Evolutionary conservation across 495 filamentous ascomycete genomes (phyloP).

Genomic region (Lepraria neglecta): DNA sequence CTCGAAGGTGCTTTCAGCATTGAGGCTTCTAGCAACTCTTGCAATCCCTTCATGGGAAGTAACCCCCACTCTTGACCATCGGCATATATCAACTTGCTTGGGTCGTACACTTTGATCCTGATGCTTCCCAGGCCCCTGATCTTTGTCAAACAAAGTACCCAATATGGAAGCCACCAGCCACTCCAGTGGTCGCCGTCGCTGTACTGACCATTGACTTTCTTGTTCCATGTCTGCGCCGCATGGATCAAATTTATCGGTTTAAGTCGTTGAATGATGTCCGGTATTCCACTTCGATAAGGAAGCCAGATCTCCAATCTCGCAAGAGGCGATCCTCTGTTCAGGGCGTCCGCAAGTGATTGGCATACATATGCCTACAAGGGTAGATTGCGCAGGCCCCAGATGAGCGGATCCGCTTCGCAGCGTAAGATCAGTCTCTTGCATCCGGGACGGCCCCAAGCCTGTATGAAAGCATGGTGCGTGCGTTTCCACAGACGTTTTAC

Average conservation of each 20-base stretch:
- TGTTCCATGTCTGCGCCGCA: neutral
- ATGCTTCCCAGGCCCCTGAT: slow-evolving; percentile 1
- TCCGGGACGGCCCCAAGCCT: too few species aligned
- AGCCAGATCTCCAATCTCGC: neutral
- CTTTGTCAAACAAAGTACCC: neutral
- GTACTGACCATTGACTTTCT: too few species aligned
- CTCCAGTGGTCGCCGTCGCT: neutral
- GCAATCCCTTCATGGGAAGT: neutral
- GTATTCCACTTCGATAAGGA: too few species aligned
- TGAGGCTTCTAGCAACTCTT: neutral
- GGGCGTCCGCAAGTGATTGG: too few species aligned
- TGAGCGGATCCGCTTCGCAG: too few species aligned
- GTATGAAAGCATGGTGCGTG: too few species aligned
- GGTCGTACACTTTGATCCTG: neutral
- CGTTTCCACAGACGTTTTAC: too few species aligned
- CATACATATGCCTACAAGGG: too few species aligned
- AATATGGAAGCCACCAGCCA: neutral
- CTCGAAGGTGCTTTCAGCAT: neutral
- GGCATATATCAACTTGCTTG: neutral
- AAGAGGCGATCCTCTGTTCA: too few species aligned
- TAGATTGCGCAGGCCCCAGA: too few species aligned
- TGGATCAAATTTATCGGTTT: neutral
- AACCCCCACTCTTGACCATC: neutral
- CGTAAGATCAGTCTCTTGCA: too few species aligned
- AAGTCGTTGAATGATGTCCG: too few species aligned